Percentiles rank a stretch among this genome's conserved stretches.
phyloP scores from a whole-genome alignment of 2,329 filamentous ascomycete genomes.

The Colletotrichum tofieldiae region DNA sequence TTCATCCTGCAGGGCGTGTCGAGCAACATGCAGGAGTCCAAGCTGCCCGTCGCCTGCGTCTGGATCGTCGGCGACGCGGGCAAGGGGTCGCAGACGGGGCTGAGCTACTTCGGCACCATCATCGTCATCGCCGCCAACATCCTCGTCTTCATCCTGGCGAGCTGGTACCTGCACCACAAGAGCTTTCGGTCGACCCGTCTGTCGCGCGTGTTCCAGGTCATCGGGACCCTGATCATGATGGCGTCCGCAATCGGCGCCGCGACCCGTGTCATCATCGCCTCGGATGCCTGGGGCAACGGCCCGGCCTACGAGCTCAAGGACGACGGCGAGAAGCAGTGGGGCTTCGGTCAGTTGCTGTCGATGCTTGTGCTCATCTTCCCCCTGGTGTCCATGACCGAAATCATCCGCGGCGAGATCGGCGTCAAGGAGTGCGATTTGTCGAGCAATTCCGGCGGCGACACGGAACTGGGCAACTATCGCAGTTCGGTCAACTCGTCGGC shows the following conservation, averaged over 20 bases:
- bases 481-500: constrained; percentile 46
- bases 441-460: constrained; percentile 1
- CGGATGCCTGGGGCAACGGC: constrained; percentile 70
- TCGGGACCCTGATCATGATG: constrained; percentile 69
- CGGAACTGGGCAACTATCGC: constrained; percentile 28
- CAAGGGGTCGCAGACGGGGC: constrained; percentile 53
- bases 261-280: constrained; percentile 69
- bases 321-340: constrained; percentile 70
- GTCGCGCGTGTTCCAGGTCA: constrained; percentile 67
- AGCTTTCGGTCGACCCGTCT: constrained; percentile 62
- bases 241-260: constrained; percentile 73
- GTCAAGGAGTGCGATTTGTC: constrained; percentile 46
- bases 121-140: constrained; percentile 73
- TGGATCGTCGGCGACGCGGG: constrained; percentile 62
- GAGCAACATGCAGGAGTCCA: constrained; percentile 64
- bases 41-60: constrained; percentile 74
- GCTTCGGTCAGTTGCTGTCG: constrained; percentile 75
- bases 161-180: constrained; percentile 75
- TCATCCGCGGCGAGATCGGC: constrained; percentile 66
- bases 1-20: constrained; percentile 71
- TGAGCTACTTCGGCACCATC: constrained; percentile 73
- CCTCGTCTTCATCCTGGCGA: constrained; percentile 71
- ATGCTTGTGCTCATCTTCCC: constrained; percentile 73
- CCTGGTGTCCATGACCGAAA: constrained; percentile 72
- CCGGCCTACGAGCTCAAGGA: constrained; percentile 68